Percentiles rank a stretch among this genome's conserved stretches.
phyloP scores from a whole-genome alignment of 108 stramenopile genomes.

The Skeletonema tropicum region DNA sequence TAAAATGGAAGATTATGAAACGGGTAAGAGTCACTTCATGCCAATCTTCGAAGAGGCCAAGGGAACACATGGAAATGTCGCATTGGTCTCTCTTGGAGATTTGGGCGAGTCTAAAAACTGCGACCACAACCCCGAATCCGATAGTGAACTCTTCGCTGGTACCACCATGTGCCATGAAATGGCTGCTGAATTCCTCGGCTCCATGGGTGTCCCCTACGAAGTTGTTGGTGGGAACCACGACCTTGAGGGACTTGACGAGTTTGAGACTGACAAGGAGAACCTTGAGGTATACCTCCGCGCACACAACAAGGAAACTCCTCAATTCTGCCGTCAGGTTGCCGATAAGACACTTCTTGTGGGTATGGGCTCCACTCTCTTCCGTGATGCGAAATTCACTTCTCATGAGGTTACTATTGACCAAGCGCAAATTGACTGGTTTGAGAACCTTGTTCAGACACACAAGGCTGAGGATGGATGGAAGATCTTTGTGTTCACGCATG shows the following conservation, averaged over 20 bases:
- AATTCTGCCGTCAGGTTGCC: constrained; percentile 80
- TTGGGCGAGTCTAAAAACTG: constrained; percentile 56
- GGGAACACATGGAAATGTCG: constrained; percentile 51
- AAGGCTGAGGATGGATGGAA: constrained; percentile 91
- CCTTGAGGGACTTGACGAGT: constrained; percentile 94
- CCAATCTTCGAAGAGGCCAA: constrained; percentile 68
- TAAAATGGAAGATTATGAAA: constrained; percentile 74
- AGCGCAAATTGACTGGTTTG: constrained; percentile 92
- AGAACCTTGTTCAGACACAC: constrained; percentile 64
- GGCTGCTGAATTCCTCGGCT: constrained; percentile 65
- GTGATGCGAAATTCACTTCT: constrained; percentile 86
- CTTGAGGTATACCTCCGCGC: constrained; percentile 65
- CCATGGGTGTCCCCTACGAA: constrained; percentile 59
- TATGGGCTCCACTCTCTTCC: constrained; percentile 81
- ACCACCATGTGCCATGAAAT: constrained; percentile 70
- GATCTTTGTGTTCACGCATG: constrained; percentile 93
- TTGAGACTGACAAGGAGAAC: constrained; percentile 87
- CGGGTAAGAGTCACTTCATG: constrained; percentile 52
- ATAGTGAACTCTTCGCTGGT: constrained; percentile 57
- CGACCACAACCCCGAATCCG: constrained; percentile 41
- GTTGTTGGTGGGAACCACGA: constrained; percentile 77
- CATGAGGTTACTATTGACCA: constrained; percentile 94
- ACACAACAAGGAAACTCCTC: constrained; percentile 75
- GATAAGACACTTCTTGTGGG: constrained; percentile 92
- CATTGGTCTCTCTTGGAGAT: constrained; percentile 49